Evolutionary conservation across 768 basidiomycete genomes (phyloP).

Genomic region (Leccinum incarnatum): DNA sequence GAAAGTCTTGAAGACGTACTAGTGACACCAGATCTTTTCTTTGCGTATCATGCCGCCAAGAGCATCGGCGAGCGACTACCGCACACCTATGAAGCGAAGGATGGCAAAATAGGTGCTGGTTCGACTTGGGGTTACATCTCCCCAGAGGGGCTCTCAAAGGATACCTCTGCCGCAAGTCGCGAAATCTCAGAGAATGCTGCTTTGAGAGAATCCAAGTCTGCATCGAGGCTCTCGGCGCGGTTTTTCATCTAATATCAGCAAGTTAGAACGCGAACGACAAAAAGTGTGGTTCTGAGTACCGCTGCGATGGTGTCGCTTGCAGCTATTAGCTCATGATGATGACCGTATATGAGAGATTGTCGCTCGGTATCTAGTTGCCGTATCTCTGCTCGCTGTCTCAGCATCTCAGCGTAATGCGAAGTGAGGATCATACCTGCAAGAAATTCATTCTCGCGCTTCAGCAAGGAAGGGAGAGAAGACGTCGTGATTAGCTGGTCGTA

Average conservation of each 20-base stretch:
- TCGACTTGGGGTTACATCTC: conserved; percentile 1
- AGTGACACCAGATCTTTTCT: neutral
- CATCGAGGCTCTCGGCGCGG: conserved; percentile 81
- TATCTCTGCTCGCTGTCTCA: conserved; percentile 57
- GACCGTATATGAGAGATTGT: conserved; percentile 91
- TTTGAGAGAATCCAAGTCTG: conserved; percentile 76
- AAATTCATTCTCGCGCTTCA: conserved; percentile 83
- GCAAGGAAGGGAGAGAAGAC: conserved; percentile 64
- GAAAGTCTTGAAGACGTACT: conserved; percentile 7
- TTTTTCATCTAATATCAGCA: conserved; percentile 70
- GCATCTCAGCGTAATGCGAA: neutral
- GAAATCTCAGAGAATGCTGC: conserved; percentile 87
- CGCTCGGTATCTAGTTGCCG: conserved; percentile 83
- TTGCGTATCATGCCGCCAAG: neutral
- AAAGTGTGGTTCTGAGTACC: conserved; percentile 40
- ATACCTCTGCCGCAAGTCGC: conserved; percentile 66
- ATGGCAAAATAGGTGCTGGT: neutral
- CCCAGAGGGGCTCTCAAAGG: conserved; percentile 39
- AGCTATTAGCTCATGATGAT: conserved; percentile 92
- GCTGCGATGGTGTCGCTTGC: conserved; percentile 90
- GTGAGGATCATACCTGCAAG: conserved; percentile 48
- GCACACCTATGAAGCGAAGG: neutral
- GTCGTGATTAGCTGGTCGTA: conserved; percentile 87
- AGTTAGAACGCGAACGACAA: neutral
- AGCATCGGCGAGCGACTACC: neutral